Evolutionary conservation across 495 filamentous ascomycete species (phyloP).

Genomic region (Xylaria nigripes): DNA sequence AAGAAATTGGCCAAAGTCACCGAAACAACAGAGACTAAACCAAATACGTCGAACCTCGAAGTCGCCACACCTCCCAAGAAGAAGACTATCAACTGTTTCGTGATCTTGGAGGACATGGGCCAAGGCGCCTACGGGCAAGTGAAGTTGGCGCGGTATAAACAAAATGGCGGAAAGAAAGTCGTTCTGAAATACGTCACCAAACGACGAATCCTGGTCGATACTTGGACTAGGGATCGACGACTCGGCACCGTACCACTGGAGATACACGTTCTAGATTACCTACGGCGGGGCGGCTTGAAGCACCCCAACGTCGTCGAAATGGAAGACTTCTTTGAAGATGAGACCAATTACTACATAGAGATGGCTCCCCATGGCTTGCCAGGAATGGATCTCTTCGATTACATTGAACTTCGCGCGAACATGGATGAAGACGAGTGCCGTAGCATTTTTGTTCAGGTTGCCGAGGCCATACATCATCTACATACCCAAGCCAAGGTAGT

Average conservation of each 20-base stretch:
- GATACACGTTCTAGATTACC: slow-evolving; percentile 94
- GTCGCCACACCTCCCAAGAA: slow-evolving; percentile 20
- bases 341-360: slow-evolving; percentile 97
- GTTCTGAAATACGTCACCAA: slow-evolving; percentile 99
- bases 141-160: slow-evolving; percentile 87
- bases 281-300: slow-evolving; percentile 73
- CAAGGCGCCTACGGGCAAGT: slow-evolving; percentile 97
- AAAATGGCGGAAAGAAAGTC: slow-evolving; percentile 64
- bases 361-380: slow-evolving; percentile 95
- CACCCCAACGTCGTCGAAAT: slow-evolving; percentile 98
- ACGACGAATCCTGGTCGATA: slow-evolving; percentile 92
- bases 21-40: slow-evolving; percentile 28
- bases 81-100: slow-evolving; percentile 82
- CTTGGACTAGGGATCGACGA: slow-evolving; percentile 90
- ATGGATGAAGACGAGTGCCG: slow-evolving; percentile 94
- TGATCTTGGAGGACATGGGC: slow-evolving; percentile 95
- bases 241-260: slow-evolving; percentile 96
- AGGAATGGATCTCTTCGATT: slow-evolving; percentile 98
- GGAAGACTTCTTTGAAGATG: slow-evolving; percentile 97
- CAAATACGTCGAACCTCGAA: slow-evolving; percentile 17
- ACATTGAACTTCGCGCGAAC: slow-evolving; percentile 90
- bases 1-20: slow-evolving; percentile 38
- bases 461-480: slow-evolving; percentile 78
- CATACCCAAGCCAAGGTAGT: slow-evolving; percentile 89
- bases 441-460: slow-evolving; percentile 92